A percentile compares a stretch with the other conserved stretches of the same genome.
Conservation (phyloP, 352 stramenopile genomes). For the Plasmopara halstedii region DNA sequence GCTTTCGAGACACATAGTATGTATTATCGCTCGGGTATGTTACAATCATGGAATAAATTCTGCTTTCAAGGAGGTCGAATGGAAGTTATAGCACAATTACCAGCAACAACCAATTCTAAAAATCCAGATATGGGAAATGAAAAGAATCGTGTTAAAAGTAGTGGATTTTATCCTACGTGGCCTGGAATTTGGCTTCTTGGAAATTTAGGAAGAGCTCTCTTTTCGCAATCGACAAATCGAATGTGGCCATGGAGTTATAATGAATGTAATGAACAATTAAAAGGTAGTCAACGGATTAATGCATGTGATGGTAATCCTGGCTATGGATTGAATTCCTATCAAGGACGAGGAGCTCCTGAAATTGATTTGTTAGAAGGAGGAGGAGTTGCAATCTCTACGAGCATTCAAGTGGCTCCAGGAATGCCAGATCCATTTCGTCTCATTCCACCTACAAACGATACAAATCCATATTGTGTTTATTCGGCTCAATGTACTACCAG, state of each 20-base stretch:
- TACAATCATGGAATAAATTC: conserved; percentile 92
- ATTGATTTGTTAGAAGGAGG: conserved; percentile 94
- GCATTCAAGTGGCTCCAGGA: conserved; percentile 80
- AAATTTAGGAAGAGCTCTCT: conserved; percentile 92
- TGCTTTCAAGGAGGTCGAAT: conserved; percentile 89
- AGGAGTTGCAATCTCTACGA: conserved; percentile 87
- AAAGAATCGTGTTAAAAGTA: conserved; percentile 23
- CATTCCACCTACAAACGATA: conserved; percentile 22
- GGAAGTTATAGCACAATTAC: conserved; percentile 84
- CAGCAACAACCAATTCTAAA: conserved; percentile 54
- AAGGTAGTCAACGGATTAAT: conserved; percentile 37
- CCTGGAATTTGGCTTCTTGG: conserved; percentile 94
- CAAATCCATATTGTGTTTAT: conserved; percentile 36
- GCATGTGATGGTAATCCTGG: conserved; percentile 88
- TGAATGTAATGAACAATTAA: conserved; percentile 54
- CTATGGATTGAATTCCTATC: conserved; percentile 80
- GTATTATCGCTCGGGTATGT: conserved; percentile 68
- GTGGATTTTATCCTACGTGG: conserved; percentile 78
- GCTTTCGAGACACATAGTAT: conserved; percentile 29
- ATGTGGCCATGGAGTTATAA: conserved; percentile 95
- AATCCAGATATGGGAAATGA: conserved; percentile 51
- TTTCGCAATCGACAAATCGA: conserved; percentile 86
- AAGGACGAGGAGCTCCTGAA: conserved; percentile 87
- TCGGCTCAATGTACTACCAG: conserved; percentile 24
- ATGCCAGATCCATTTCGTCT: conserved; percentile 52